phyloP scores from a whole-genome alignment of 805 yeast species.

The Schwanniomyces occidentalis region DNA sequence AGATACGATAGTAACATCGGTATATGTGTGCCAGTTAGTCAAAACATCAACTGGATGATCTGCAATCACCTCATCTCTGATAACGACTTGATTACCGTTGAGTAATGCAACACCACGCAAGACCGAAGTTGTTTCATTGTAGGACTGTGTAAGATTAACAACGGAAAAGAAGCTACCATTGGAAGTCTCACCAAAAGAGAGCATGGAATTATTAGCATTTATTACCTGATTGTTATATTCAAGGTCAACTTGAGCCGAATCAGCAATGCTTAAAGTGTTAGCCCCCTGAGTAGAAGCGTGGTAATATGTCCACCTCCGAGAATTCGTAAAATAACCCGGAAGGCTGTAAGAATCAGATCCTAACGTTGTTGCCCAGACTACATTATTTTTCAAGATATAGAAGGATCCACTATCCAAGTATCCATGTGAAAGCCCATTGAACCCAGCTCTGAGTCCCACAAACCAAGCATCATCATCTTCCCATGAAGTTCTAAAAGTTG shows the following conservation, averaged over 20 bases:
- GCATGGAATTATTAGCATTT: background rate
- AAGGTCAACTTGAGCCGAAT: background rate
- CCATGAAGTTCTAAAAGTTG: background rate
- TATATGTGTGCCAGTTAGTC: background rate
- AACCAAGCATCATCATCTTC: background rate
- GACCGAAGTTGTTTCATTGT: background rate
- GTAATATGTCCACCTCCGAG: background rate
- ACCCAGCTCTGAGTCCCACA: background rate
- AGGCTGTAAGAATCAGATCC: background rate
- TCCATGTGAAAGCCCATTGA: background rate
- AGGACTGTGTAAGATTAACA: background rate
- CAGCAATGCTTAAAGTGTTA: background rate
- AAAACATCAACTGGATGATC: background rate
- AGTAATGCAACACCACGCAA: background rate
- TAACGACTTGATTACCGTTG: background rate
- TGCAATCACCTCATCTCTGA: background rate
- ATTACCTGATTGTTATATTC: background rate
- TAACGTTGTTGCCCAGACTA: background rate
- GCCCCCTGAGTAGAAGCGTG: background rate
- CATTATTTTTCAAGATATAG: background rate
- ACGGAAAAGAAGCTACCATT: background rate
- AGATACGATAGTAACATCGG: background rate
- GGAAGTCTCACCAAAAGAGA: background rate
- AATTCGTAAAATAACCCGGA: background rate
- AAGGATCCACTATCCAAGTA: background rate